Evolutionary conservation across 2,329 filamentous ascomycete species (phyloP).

Genomic region (Trichothecium roseum): DNA sequence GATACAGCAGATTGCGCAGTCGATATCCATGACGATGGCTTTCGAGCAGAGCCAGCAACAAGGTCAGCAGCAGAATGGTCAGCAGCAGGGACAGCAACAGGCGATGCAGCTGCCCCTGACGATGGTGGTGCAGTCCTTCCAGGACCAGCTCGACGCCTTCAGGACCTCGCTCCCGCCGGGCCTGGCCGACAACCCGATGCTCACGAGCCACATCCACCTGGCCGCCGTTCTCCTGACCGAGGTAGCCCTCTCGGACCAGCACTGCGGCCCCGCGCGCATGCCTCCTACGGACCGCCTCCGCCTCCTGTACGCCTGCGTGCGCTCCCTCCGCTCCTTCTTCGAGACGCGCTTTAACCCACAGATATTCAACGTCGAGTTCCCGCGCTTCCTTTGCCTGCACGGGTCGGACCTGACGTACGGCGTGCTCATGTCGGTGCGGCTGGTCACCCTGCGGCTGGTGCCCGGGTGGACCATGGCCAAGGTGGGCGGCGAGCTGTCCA

Average conservation of each 20-base stretch:
- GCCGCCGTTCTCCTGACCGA: conserved; percentile 38
- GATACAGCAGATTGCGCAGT: conserved; percentile 36
- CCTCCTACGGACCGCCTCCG: conserved; percentile 27
- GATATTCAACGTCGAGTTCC: conserved; percentile 18
- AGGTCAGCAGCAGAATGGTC: no score
- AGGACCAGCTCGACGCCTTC: conserved; percentile 31
- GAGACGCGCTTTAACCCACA: conserved; percentile 18
- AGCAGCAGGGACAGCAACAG: no score
- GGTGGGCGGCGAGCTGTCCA: conserved; percentile 9
- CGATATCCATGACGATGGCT: conserved; percentile 29
- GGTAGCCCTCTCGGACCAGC: conserved; percentile 29
- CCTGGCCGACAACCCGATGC: conserved; percentile 14
- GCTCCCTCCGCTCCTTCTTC: conserved; percentile 29
- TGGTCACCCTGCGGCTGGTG: conserved; percentile 29
- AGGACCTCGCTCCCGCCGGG: conserved; percentile 22
- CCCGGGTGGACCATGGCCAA: conserved; percentile 34
- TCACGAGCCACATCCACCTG: conserved; percentile 31
- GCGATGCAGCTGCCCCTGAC: conserved; percentile 26
- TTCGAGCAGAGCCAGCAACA: conserved; percentile 17
- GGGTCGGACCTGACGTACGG: conserved; percentile 37
- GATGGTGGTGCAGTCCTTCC: conserved; percentile 31
- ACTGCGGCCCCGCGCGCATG: conserved; percentile 18
- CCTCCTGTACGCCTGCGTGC: conserved; percentile 34
- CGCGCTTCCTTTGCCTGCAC: conserved; percentile 30
- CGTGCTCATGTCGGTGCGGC: conserved; percentile 33